These are phyloP conservation scores for Verticillium zaregamsianum DNA, from an alignment of 2,329 filamentous ascomycete genomes.

Conservation along the genomic window DNA sequence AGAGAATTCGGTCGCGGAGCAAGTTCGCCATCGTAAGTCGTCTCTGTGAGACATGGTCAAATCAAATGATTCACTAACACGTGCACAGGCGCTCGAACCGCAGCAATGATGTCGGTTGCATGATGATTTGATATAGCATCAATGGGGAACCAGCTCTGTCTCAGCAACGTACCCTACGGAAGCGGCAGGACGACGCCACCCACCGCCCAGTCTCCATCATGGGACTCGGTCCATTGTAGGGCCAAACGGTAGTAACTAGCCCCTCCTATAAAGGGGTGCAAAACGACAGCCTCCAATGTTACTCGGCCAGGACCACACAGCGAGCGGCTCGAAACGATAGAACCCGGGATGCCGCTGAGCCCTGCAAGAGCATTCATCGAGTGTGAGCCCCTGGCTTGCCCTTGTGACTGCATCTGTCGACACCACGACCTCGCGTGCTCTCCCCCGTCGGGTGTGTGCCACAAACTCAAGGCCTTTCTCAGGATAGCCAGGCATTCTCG, in stretches of 20 bases:
- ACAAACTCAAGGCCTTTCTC: not conserved
- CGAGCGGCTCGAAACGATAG: not conserved
- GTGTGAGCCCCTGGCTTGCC: not conserved
- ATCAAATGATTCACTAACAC: not conserved
- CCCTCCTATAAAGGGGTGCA: not conserved
- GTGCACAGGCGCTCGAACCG: not conserved
- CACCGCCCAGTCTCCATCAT: not conserved
- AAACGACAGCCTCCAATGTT: not conserved
- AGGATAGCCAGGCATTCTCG: not conserved
- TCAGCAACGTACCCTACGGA: not conserved
- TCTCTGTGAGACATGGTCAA: not conserved
- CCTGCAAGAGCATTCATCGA: not conserved
- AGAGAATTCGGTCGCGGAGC: constrained; percentile 69
- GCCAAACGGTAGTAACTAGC: not conserved
- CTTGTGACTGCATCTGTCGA: not conserved
- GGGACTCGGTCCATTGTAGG: not conserved
- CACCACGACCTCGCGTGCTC: not conserved
- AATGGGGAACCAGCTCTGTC: too few species aligned
- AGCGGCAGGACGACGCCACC: not conserved
- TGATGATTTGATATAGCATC: not conserved
- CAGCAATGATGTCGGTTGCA: not conserved
- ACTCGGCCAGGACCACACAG: not conserved
- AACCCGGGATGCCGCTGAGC: not conserved
- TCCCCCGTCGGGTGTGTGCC: not conserved
- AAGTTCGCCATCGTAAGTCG: constrained; percentile 57